Conservation (phyloP, 805 yeast genomes). For the Clavispora phyllophila region DNA sequence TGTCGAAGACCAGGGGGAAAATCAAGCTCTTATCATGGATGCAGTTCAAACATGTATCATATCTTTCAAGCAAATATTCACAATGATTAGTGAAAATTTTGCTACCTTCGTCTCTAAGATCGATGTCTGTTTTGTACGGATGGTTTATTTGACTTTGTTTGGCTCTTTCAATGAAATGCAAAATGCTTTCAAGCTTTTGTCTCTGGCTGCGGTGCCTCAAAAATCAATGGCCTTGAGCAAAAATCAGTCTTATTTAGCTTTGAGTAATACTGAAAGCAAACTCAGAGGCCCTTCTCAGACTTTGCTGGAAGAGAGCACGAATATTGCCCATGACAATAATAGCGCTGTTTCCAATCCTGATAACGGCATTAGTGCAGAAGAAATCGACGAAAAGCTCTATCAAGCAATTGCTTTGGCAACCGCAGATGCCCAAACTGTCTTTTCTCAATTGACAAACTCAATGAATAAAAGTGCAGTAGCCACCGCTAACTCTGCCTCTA, state of each 20-base stretch:
- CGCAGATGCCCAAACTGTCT: slow-evolving; percentile 68
- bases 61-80: slow-evolving; percentile 50
- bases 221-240: slow-evolving; percentile 2
- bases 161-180: slow-evolving; percentile 63
- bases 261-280: not conserved
- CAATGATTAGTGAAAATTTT: slow-evolving; percentile 44
- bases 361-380: slow-evolving; percentile 24
- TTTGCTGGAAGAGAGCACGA: not conserved
- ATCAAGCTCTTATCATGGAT: slow-evolving; percentile 25
- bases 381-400: slow-evolving; percentile 63
- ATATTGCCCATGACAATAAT: not conserved
- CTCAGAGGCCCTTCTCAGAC: slow-evolving; percentile 5
- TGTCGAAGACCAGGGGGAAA: slow-evolving; percentile 32
- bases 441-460: slow-evolving; percentile 65
- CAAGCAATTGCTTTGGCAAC: slow-evolving; percentile 60
- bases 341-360: not conserved
- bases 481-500: slow-evolving; percentile 25
- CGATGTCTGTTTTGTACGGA: slow-evolving; percentile 54
- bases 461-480: slow-evolving; percentile 60
- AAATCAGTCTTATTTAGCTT: slow-evolving; percentile 6
- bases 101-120: slow-evolving; percentile 46
- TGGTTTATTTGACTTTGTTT: slow-evolving; percentile 28
- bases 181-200: slow-evolving; percentile 54
- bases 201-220: not conserved
- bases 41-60: slow-evolving; percentile 32